Conservation (phyloP, 345 rosid genomes). For the Eucalyptus polybractea region DNA sequence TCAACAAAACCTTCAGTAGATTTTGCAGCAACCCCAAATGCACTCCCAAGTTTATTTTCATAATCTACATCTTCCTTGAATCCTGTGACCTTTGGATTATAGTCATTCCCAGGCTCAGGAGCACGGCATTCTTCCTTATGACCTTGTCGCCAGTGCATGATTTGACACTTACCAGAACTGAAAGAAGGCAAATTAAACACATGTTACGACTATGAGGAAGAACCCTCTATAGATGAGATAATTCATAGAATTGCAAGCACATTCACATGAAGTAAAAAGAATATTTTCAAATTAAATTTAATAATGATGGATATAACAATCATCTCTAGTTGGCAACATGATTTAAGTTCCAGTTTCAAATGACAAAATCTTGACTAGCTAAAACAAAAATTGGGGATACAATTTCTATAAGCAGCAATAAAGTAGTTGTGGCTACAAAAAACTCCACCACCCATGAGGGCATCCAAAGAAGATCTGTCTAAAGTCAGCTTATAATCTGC, state of each 20-base stretch:
- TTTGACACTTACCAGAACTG: conserved; percentile 90
- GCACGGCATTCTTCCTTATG: conserved; percentile 80
- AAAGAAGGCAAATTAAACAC: conserved; percentile 1
- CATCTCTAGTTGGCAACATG: neutral
- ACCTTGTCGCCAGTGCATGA: conserved; percentile 94
- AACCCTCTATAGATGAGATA: neutral
- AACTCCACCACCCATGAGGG: neutral
- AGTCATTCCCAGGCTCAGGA: conserved; percentile 22
- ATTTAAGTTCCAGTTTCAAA: neutral
- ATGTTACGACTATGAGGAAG: neutral
- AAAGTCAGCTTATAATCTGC: neutral
- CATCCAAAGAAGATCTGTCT: neutral
- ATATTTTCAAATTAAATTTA: neutral
- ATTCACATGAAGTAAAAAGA: neutral
- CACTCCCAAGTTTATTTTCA: conserved; percentile 9
- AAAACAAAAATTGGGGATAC: neutral
- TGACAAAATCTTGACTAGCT: neutral
- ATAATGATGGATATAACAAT: neutral
- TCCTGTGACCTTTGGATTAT: conserved; percentile 13
- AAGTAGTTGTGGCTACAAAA: neutral
- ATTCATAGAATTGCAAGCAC: neutral
- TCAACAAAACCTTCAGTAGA: conserved; percentile 10
- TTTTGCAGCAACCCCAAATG: conserved; percentile 5
- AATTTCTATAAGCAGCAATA: neutral
- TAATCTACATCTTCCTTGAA: neutral